Percentiles rank a stretch among this genome's conserved stretches.
These are phyloP conservation scores for Alternaria viburni DNA, from an alignment of 2,329 filamentous ascomycete species.

Conservation along the genomic window DNA sequence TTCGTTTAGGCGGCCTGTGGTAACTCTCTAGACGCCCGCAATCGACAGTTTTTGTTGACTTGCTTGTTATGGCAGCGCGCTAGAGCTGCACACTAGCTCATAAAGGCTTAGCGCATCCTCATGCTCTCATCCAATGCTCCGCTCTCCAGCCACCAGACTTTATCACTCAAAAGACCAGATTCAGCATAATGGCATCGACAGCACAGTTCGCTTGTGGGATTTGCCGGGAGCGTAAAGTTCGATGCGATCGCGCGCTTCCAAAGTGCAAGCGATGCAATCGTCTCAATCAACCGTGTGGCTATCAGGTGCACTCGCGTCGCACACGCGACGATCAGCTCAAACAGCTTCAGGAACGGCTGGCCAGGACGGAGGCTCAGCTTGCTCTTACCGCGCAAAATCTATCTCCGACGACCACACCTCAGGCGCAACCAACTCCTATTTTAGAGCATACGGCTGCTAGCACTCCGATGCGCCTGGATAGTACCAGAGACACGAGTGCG, in stretches of 20 bases:
- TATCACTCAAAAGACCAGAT: not conserved
- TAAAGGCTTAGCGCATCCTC: rapidly evolving
- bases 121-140: not conserved
- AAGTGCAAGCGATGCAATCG: not conserved
- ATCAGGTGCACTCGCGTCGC: not conserved
- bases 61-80: not conserved
- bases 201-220: not conserved
- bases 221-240: not conserved
- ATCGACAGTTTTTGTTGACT: not conserved
- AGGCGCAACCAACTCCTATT: not conserved
- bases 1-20: not conserved
- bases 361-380: not conserved
- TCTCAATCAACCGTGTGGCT: not conserved
- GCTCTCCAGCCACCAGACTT: not conserved
- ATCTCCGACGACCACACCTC: rapidly evolving
- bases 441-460: not conserved
- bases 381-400: not conserved
- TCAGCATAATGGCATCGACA: not conserved
- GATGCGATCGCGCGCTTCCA: not conserved
- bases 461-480: not conserved
- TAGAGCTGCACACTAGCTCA: rapidly evolving
- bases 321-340: not conserved
- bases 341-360: not conserved
- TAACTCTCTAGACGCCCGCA: not conserved
- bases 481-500: not conserved